Conservation (phyloP, 495 filamentous ascomycete species). For the Trichocladium uniseriatum region DNA sequence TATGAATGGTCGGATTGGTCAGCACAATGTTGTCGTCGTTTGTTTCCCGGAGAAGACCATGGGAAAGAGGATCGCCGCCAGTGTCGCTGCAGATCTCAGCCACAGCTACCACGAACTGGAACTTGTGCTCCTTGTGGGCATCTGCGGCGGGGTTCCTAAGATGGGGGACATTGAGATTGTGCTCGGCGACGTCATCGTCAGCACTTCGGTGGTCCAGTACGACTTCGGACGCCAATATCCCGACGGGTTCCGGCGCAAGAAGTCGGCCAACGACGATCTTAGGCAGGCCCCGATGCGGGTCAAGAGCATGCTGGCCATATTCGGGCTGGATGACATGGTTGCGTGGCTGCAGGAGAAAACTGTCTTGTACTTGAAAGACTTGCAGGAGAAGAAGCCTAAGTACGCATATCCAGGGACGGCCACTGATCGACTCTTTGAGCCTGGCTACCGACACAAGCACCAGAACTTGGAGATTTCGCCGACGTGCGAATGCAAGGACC, state of each 20-base stretch:
- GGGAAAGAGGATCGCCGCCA: constrained; percentile 28
- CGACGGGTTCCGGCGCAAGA: constrained; percentile 24
- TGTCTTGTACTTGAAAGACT: constrained; percentile 20
- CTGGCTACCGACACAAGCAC: constrained; percentile 28
- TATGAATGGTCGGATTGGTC: constrained; percentile 28
- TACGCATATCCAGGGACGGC: constrained; percentile 22
- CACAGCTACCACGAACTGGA: constrained; percentile 23
- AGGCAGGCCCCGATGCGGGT: constrained; percentile 24
- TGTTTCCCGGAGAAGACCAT: constrained; percentile 24
- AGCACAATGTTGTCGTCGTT: constrained; percentile 31
- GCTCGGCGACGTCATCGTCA: constrained; percentile 41
- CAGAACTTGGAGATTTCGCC: background rate
- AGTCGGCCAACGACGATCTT: constrained; percentile 21
- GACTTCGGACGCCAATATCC: constrained; percentile 28
- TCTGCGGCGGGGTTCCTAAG: constrained; percentile 29
- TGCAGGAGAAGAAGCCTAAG: constrained; percentile 6
- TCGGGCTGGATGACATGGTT: constrained; percentile 16
- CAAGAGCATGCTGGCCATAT: constrained; percentile 11
- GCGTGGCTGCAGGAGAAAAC: constrained; percentile 13
- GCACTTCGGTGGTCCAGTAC: constrained; percentile 29
- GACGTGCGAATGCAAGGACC: background rate
- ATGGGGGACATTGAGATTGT: constrained; percentile 13
- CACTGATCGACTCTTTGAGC: constrained; percentile 25
- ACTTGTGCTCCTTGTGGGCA: constrained; percentile 25
- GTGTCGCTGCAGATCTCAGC: constrained; percentile 20